Percentiles rank a stretch among this genome's conserved stretches.
Conservation (phyloP, 371 early-diverging fungal genomes). For the Batkoa obscura region DNA sequence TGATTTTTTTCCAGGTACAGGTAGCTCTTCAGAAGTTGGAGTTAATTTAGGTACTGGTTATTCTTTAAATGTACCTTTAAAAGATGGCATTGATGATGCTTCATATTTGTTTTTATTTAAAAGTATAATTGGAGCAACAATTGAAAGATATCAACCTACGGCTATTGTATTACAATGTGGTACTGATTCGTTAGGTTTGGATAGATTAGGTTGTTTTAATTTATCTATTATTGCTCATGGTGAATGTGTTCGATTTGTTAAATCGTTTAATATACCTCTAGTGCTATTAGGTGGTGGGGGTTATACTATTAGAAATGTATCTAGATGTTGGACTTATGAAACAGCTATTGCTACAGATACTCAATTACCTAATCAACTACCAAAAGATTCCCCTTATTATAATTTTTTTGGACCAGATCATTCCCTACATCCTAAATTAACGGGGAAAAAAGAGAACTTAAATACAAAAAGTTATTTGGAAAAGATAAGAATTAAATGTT, state of each 20-base stretch:
- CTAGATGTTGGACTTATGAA: slow-evolving; percentile 89
- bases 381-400: slow-evolving; percentile 30
- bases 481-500: slow-evolving; percentile 48
- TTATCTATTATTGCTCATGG: slow-evolving; percentile 73
- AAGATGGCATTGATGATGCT: slow-evolving; percentile 94
- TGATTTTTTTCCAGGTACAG: slow-evolving; percentile 90
- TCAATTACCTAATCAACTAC: slow-evolving; percentile 49
- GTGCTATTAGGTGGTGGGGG: slow-evolving; percentile 89
- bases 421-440: slow-evolving; percentile 57
- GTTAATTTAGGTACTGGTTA: slow-evolving; percentile 75
- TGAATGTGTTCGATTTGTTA: slow-evolving; percentile 63
- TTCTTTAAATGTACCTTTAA: slow-evolving; percentile 92
- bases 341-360: slow-evolving; percentile 66
- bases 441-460: slow-evolving; percentile 64
- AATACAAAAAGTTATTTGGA: slow-evolving; percentile 77
- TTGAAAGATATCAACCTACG: slow-evolving; percentile 68
- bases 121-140: slow-evolving; percentile 69
- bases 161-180: slow-evolving; percentile 83
- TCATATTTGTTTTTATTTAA: slow-evolving; percentile 79
- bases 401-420: slow-evolving; percentile 75
- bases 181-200: slow-evolving; percentile 66
- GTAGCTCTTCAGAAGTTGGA: slow-evolving; percentile 72
- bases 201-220: slow-evolving; percentile 96
- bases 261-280: slow-evolving; percentile 58
- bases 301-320: slow-evolving; percentile 83